Evolutionary conservation across 2,329 filamentous ascomycete genomes (phyloP), one percentile per base, ranked within the genome.

Genomic region (Escovopsis sp.): DNA sequence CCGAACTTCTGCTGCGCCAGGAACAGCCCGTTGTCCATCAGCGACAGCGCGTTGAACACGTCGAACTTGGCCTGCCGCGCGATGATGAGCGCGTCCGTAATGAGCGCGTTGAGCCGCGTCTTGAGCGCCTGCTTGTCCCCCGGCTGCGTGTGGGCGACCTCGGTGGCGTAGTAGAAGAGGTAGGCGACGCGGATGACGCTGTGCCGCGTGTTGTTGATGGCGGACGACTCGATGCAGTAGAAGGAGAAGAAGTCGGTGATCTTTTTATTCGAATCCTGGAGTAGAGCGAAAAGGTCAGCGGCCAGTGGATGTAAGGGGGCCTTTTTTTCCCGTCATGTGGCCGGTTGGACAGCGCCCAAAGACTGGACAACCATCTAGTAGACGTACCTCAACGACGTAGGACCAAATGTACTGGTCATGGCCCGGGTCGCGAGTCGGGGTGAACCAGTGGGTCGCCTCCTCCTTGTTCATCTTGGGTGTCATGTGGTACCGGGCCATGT

Each of bases 181-280:
- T 98, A 98, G 21, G 90, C 90, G 4, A 88, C 90, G 45, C 79
- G 80, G 49, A 98, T 76, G 38, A 76, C 73, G 40, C 75, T 70
- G 61, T 93, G 79, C 54, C 82, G 82, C 31, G 72, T 63, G 51
- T 85, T 76, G 46, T 79, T 77, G 49, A 98, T 92, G 39, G 94
- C 81, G 2, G 85, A 90, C 13, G 86, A 94, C 55, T 94, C 86
- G 25, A 98, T 78, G 52, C 76, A 78, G 66, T 96, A 98, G 63
- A 96, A 98, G 27, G 86, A 94, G 62, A 94, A 80, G 62, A 94
- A 94, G 59, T 98, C 90, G 27, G 85, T 94, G 51, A 98, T 83
- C 48, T 85, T 85, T 42, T 81, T 72, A 34, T 78, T 75, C 3
- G 31, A 19, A n/a, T 39, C 38, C 38, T 39, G 28, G 13, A 26